A percentile compares a stretch with the other conserved stretches of the same genome.
Evolutionary conservation across 2,329 filamentous ascomycete genomes (phyloP).

Genomic region (Trichoderma atroviride): DNA sequence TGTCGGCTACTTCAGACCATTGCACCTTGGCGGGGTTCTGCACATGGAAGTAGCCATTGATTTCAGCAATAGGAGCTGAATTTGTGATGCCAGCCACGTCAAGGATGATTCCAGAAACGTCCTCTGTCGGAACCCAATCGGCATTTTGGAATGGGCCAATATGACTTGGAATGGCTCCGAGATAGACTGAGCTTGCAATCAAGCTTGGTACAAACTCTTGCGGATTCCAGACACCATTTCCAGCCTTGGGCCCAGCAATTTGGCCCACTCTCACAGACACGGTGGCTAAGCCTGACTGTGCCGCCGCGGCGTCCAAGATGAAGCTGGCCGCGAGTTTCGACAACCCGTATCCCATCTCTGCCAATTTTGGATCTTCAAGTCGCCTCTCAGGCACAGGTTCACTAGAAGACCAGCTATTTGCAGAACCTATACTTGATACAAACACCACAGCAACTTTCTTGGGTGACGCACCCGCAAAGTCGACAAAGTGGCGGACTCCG

Average conservation of each 20-base stretch:
- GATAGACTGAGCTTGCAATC: conserved; percentile 51
- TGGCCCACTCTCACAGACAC: conserved; percentile 42
- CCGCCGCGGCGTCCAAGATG: conserved; percentile 42
- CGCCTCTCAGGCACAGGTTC: conserved; percentile 44
- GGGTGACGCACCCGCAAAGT: conserved; percentile 35
- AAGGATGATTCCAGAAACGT: conserved; percentile 49
- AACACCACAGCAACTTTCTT: conserved; percentile 44
- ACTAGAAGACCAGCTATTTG: conserved; percentile 38
- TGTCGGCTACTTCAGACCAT: conserved; percentile 44
- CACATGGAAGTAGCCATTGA: conserved; percentile 51
- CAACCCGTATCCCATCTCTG: conserved; percentile 46
- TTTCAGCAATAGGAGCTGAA: conserved; percentile 27
- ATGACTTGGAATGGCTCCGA: conserved; percentile 49
- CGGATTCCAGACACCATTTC: conserved; percentile 54
- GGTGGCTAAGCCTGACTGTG: conserved; percentile 42
- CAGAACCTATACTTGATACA: conserved; percentile 48
- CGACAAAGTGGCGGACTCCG: conserved; percentile 27
- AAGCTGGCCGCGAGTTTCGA: conserved; percentile 48
- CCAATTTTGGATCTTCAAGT: conserved; percentile 39
- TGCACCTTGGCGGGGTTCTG: conserved; percentile 48
- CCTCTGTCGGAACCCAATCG: conserved; percentile 59
- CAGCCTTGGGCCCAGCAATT: not conserved
- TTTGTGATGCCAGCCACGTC: conserved; percentile 47
- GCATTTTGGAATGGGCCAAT: conserved; percentile 49
- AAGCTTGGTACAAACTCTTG: conserved; percentile 60